These are phyloP conservation scores for Lactarius akahatsu DNA, from an alignment of 768 basidiomycete species.

Conservation along the genomic window DNA sequence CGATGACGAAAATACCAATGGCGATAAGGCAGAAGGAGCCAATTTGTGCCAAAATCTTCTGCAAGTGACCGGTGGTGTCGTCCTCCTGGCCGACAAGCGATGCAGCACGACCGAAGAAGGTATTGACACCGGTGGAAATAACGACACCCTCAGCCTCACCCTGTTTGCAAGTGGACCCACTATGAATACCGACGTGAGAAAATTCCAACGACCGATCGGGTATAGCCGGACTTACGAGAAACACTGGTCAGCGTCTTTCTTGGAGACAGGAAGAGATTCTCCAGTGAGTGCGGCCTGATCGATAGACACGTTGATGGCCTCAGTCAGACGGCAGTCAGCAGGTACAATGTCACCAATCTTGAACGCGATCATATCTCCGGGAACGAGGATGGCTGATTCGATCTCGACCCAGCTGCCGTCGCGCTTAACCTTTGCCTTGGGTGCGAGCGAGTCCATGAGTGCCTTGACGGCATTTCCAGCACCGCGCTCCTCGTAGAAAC, in stretches of 20 bases:
- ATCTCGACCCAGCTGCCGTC: conserved; percentile 84
- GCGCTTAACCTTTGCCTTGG: conserved; percentile 94
- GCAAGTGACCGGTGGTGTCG: conserved; percentile 96
- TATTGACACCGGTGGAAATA: conserved; percentile 96
- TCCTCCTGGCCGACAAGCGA: conserved; percentile 97
- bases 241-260: conserved; percentile 94
- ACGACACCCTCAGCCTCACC: conserved; percentile 99
- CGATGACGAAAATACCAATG: conserved; percentile 93
- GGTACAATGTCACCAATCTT: conserved; percentile 99
- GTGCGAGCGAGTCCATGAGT: conserved; percentile 98
- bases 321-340: conserved; percentile 94
- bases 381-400: conserved; percentile 86
- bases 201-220: conserved; percentile 14
- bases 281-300: conserved; percentile 98
- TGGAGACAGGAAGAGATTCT: conserved; percentile 90
- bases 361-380: conserved; percentile 96
- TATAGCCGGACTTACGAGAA: conserved; percentile 76
- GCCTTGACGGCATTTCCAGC: conserved; percentile 99
- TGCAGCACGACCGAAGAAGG: conserved; percentile 98
- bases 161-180: conserved; percentile 97
- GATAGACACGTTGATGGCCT: conserved; percentile 96
- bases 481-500: conserved; percentile 97
- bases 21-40: conserved; percentile 96
- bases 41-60: conserved; percentile 97
- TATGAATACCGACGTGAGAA: conserved; percentile 35